A percentile compares a stretch with the other conserved stretches of the same genome.
These are phyloP conservation scores for Cruciata laevipes DNA, from an alignment of 257 asterid genomes.

Conservation along the genomic window DNA sequence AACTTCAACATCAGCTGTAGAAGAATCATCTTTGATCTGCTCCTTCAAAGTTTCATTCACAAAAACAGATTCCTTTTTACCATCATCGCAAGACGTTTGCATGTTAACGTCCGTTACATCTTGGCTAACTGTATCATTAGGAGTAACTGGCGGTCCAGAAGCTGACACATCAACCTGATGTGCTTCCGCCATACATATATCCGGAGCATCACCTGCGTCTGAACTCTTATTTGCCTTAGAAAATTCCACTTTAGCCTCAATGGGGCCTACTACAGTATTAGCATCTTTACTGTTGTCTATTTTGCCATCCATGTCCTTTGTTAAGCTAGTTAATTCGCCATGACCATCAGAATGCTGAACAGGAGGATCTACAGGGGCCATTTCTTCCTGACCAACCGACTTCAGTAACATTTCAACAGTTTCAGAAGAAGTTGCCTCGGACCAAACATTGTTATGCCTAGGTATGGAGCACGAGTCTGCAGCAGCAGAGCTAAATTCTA, in stretches of 20 bases:
- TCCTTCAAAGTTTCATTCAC: slow-evolving; percentile 28
- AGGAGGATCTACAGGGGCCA: slow-evolving; percentile 53
- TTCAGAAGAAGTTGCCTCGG: slow-evolving; percentile 98
- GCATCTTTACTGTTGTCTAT: slow-evolving; percentile 25
- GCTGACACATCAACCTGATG: slow-evolving; percentile 25
- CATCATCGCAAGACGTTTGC: slow-evolving; percentile 19
- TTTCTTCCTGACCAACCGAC: slow-evolving; percentile 94
- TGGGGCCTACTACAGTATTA: slow-evolving; percentile 24
- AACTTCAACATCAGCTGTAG: slow-evolving; percentile 21
- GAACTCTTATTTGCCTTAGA: slow-evolving; percentile 29
- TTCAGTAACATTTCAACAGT: slow-evolving; percentile 94
- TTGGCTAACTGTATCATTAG: slow-evolving; percentile 23
- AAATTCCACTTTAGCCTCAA: slow-evolving; percentile 28
- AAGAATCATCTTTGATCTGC: slow-evolving; percentile 31
- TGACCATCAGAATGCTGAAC: slow-evolving; percentile 42
- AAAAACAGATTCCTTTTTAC: slow-evolving; percentile 26
- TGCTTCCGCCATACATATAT: slow-evolving; percentile 23
- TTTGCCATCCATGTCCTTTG: slow-evolving; percentile 30
- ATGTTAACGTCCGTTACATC: slow-evolving; percentile 22
- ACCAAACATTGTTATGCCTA: slow-evolving; percentile 96
- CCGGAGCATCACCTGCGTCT: slow-evolving; percentile 19
- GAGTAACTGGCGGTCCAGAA: slow-evolving; percentile 29
- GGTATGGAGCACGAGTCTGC: slow-evolving; percentile 83
- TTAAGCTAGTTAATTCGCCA: slow-evolving; percentile 38
- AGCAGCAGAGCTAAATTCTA: slow-evolving; percentile 77